These are phyloP conservation scores for Smallanthus sonchifolius DNA, from an alignment of 129 eudicot species.

Conservation along the genomic window DNA sequence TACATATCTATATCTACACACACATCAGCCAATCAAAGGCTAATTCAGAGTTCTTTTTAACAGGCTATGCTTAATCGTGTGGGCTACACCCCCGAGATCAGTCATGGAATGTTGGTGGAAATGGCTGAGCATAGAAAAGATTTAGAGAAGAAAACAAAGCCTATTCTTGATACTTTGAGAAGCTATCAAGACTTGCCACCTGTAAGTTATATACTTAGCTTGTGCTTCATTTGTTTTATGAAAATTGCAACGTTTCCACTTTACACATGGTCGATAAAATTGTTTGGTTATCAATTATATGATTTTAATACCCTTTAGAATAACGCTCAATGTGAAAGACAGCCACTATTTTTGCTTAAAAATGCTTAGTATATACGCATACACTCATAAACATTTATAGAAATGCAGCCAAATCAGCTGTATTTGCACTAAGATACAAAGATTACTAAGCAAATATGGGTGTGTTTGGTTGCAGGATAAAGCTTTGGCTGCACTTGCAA, in stretches of 20 bases:
- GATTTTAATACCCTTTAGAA: not conserved
- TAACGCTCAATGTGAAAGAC: not conserved
- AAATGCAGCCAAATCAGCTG: not conserved
- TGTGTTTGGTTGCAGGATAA: constrained; percentile 60
- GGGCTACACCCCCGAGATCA: constrained; percentile 91
- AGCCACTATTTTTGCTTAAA: not conserved
- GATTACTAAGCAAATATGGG: not conserved
- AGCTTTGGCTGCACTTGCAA: constrained; percentile 93
- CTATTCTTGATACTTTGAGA: constrained; percentile 89
- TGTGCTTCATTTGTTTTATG: not conserved
- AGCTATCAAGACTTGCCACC: constrained; percentile 99
- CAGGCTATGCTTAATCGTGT: constrained; percentile 93
- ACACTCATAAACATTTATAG: not conserved
- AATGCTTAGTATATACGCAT: not conserved
- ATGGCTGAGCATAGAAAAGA: constrained; percentile 98
- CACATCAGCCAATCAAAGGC: not conserved
- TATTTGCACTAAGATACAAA: not conserved
- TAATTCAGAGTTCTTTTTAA: not conserved
- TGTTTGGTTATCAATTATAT: not conserved
- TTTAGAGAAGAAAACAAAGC: constrained; percentile 89
- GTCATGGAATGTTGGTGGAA: constrained; percentile 96
- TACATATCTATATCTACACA: constrained; percentile 2
- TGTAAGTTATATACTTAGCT: constrained; percentile 35
- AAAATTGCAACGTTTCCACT: not conserved
- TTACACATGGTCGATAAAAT: not conserved